Base-by-base conservation (phyloP, 1,139 yeast genomes). In the Yamadazyma blattariae region DNA sequence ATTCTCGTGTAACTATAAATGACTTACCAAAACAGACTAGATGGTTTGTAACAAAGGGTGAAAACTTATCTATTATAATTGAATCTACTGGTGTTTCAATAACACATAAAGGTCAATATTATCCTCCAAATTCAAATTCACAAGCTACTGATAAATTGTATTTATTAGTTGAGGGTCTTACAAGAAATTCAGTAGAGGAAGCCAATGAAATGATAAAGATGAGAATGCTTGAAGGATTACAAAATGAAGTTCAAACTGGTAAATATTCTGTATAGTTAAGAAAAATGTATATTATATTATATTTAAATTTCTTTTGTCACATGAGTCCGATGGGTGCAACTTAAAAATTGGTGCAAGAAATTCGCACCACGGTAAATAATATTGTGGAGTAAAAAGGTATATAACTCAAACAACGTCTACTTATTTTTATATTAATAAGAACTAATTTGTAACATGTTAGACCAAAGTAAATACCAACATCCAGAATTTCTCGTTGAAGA, bases 1-100 rank as follows among this genome's bases (percentile, higher is more conserved):
- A 81, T 48, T 83, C 96, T 1, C 73, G 79, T 27, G 70, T 92
- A 37, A 77, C 79, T 34, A 82, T 90, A 45, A 92, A 92, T 50
- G 97, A 92, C 52, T 67, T 86, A 21, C 96, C 97, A 0, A 92
- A 85, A 50, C 70, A 75, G 30, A 92, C 90, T 0, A 67, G 98
- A 47, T 83, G 95, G 94, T 73, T 73, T 34, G 90, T 86, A 5
- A 81, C 90, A 4, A 81, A 83, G 42, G 72, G 84, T 22, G 82
- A 82, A 3, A 80, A 77, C 30, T 67, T 86, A 34, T 60, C 77
- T 3, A 77, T 75, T 46, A 73, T 92, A 31, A 79, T 79, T 33
- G 95, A 87, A 33, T 67, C 79, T 29, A 82, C 94, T 0, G 74
- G 82, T 1, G 81, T 92, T 1, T 81, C 96, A 5, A 79, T 90